Base-by-base conservation (phyloP, 1,284 basidiomycete genomes). In the Puccinia triticina region DNA sequence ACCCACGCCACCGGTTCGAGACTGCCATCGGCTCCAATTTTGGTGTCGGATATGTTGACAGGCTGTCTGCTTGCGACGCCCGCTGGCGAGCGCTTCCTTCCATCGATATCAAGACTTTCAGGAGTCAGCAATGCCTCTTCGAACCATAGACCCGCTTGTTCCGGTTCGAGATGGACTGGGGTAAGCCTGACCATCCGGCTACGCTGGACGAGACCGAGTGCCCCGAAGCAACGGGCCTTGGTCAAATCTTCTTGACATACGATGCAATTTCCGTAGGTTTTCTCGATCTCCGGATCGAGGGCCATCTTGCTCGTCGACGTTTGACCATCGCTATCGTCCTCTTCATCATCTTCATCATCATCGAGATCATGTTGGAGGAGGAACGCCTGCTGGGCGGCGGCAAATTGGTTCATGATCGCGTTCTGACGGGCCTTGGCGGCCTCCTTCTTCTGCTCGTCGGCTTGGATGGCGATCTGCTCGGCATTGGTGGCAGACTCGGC, bases 201-300 rank as follows among this genome's bases (percentile, higher is more conserved):
- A 0, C 94, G 92, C 86, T 99, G 96, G 7, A 99, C 87, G 83
- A 96, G 89, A 0, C 93, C 94, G n/a, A 99, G 90, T 71, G 91
- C 91, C 18, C 97, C 97, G 86, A 98, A 98, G 0, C 93, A 89
- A 83, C 91, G 90, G 18, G 90, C 88, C 0, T 89, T 88, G 83
- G 91, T 93, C 72, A 98, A 90, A 83, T 95, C 93, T 87, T 99
- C 97, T 87, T 99, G 97, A 85, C 97, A 99, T 11, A 99, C 94
- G 84, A 99, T 99, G 87, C 97, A 99, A 37, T 92, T 93, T 0
- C 96, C 97, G 84, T 92, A 92, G 34, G 91, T 91, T 23, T 90
- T 87, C 84, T 77, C 50, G 32, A 81, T 83, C 48, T 77, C 84
- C 32, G 50, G 37, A 66, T 76, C 80, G n/a, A 32, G 79, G 82